Conservation (phyloP, 345 rosid species). For the Iberis pinnata region DNA sequence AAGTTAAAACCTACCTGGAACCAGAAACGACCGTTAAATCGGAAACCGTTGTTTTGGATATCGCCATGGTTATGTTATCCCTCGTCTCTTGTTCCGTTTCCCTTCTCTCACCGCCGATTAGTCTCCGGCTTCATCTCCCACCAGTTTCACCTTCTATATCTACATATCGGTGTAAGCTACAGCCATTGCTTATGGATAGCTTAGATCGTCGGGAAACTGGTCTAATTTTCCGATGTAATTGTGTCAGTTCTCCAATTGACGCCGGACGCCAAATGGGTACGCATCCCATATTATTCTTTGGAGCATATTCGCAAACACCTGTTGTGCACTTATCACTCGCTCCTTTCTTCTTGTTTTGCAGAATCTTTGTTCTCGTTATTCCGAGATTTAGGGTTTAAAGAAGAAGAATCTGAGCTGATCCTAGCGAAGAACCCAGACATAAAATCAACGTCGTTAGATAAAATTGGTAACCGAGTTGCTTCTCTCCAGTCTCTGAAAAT, state of each 20-base stretch:
- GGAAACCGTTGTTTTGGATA: too few relatives aligned
- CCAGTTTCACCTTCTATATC: conserved; percentile 16
- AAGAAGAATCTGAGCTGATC: conserved; percentile 36
- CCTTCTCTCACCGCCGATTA: conserved; percentile 18
- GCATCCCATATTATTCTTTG: conserved; percentile 3
- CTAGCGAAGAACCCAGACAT: conserved; percentile 38
- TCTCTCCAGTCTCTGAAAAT: conserved; percentile 48
- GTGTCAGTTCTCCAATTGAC: conserved; percentile 15
- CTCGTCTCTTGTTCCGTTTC: conserved; percentile 17
- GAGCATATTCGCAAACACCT: conserved; percentile 27
- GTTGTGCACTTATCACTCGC: conserved; percentile 17
- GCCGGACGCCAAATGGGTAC: conserved; percentile 25
- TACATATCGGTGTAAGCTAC: conserved; percentile 18
- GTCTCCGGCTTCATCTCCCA: conserved; percentile 14
- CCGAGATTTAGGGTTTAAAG: conserved; percentile 35
- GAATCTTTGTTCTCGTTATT: conserved; percentile 38
- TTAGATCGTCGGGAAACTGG: conserved; percentile 16
- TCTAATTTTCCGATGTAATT: conserved; percentile 26
- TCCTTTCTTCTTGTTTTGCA: too few relatives aligned
- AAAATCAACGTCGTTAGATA: conserved; percentile 31
- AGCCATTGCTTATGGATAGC: conserved; percentile 5
- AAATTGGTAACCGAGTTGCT: conserved; percentile 32
- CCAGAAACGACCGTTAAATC: conserved; percentile 32
- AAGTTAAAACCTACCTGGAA: too few relatives aligned
- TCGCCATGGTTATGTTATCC: conserved; percentile 28